phyloP scores from a whole-genome alignment of 108 stramenopile genomes.

The Pseudonitzschia multiseries region DNA sequence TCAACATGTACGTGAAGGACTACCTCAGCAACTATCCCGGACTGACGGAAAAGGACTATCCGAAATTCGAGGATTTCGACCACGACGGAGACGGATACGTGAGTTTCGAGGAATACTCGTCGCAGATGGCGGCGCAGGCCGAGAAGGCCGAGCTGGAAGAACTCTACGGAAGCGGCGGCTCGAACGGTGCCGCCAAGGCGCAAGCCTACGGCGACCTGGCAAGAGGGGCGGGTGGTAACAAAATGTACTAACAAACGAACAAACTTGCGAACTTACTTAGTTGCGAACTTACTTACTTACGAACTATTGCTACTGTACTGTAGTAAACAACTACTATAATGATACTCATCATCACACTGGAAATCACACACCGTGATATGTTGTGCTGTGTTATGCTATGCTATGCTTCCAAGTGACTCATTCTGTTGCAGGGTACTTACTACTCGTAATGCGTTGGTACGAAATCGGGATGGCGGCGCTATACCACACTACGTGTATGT shows the following conservation, averaged over 20 bases:
- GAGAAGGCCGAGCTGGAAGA: slow-evolving; percentile 80
- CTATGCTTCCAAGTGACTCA: no score
- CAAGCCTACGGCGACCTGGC: slow-evolving; percentile 48
- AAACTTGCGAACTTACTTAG: no score
- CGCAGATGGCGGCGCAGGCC: slow-evolving; percentile 86
- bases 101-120: slow-evolving; percentile 90
- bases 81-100: slow-evolving; percentile 91
- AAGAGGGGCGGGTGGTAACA: slow-evolving; percentile 14
- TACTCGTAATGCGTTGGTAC: no score
- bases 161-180: slow-evolving; percentile 20
- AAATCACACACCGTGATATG: no score
- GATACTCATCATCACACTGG: no score
- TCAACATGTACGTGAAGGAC: slow-evolving; percentile 93
- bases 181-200: slow-evolving; percentile 34
- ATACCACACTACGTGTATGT: no score
- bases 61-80: slow-evolving; percentile 96
- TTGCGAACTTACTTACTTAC: no score
- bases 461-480: no score
- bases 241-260: not conserved
- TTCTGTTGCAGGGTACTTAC: no score
- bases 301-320: no score
- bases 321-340: no score
- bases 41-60: slow-evolving; percentile 88
- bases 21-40: slow-evolving; percentile 93
- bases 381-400: no score